Percentiles rank a stretch among this genome's conserved stretches.
These are phyloP conservation scores for Talaromyces sp. DNA, from an alignment of 2,329 filamentous ascomycete genomes.

Conservation along the genomic window DNA sequence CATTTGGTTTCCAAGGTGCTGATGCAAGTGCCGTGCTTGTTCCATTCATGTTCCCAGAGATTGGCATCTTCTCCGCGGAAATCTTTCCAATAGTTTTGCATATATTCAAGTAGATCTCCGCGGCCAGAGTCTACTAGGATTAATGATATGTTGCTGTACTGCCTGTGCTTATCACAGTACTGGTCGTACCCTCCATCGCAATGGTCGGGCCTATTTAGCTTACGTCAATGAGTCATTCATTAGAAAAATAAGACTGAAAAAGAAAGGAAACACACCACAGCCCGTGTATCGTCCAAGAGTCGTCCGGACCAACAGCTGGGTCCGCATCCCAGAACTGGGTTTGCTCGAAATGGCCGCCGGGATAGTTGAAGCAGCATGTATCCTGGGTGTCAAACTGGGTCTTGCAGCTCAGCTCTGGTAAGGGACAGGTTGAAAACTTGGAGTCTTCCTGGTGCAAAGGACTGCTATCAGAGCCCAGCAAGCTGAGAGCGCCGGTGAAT, in stretches of 20 bases:
- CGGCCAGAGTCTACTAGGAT: constrained; percentile 54
- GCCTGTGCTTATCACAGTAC: constrained; percentile 57
- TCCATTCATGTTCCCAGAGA: constrained; percentile 71
- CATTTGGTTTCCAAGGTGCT: constrained; percentile 62
- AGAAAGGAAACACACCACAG: constrained; percentile 47
- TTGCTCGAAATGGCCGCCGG: constrained; percentile 63
- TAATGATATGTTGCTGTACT: constrained; percentile 59
- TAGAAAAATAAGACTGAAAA: background rate
- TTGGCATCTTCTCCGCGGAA: constrained; percentile 56
- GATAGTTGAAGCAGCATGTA: constrained; percentile 69
- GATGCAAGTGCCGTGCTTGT: constrained; percentile 71
- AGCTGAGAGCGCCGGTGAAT: constrained; percentile 24
- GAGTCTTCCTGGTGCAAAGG: constrained; percentile 1
- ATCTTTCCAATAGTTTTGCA: constrained; percentile 68
- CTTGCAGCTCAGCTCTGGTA: constrained; percentile 53
- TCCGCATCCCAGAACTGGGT: constrained; percentile 74
- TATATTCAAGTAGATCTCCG: constrained; percentile 56
- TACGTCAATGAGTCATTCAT: background rate
- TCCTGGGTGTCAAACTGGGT: constrained; percentile 56
- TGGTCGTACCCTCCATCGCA: constrained; percentile 66
- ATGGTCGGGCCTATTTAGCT: constrained; percentile 49
- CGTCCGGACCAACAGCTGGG: constrained; percentile 57
- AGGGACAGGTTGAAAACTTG: constrained; percentile 24
- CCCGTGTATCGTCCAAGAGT: constrained; percentile 71
- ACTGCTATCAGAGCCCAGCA: constrained; percentile 16